Evolutionary conservation across 805 yeast genomes (phyloP).

Genomic region (Nakazawaea anatomiae): DNA sequence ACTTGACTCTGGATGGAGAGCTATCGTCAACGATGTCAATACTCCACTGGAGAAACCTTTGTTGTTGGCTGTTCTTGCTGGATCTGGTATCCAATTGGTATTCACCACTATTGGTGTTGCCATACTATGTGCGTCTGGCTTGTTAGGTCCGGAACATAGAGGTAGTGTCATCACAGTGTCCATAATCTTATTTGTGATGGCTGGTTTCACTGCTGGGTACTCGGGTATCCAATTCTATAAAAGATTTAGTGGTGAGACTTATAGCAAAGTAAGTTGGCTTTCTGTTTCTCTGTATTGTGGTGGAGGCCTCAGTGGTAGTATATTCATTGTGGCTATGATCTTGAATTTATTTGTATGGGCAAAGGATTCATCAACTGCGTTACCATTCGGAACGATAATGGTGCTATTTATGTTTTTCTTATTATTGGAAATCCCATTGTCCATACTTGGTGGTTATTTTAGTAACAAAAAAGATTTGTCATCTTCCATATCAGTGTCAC

Average conservation of each 20-base stretch:
- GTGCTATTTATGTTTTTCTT: slow-evolving; percentile 54
- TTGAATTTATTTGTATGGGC: slow-evolving; percentile 73
- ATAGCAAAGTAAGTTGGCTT: slow-evolving; percentile 28
- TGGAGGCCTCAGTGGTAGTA: slow-evolving; percentile 38
- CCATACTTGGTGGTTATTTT: slow-evolving; percentile 62
- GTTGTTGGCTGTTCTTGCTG: slow-evolving; percentile 49
- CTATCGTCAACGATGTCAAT: slow-evolving; percentile 47
- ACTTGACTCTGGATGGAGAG: slow-evolving; percentile 42
- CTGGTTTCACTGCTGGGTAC: slow-evolving; percentile 74
- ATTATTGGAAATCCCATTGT: slow-evolving; percentile 67
- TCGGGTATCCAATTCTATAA: slow-evolving; percentile 60
- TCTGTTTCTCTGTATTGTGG: slow-evolving; percentile 40
- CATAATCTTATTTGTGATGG: slow-evolving; percentile 51
- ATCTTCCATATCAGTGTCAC: slow-evolving; percentile 1
- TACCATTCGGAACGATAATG: slow-evolving; percentile 73
- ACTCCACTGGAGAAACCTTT: slow-evolving; percentile 43
- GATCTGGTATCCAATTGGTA: slow-evolving; percentile 71
- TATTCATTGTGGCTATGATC: slow-evolving; percentile 44
- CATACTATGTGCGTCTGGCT: slow-evolving; percentile 48
- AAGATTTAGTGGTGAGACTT: slow-evolving; percentile 38
- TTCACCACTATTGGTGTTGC: slow-evolving; percentile 62
- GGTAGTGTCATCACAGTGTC: slow-evolving; percentile 64
- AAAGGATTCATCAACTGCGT: slow-evolving; percentile 64
- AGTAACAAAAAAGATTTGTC: slow-evolving; percentile 19
- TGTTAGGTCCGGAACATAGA: slow-evolving; percentile 58